phyloP scores from a whole-genome alignment of 2,329 filamentous ascomycete species.

The Emergomyces orientalis region DNA sequence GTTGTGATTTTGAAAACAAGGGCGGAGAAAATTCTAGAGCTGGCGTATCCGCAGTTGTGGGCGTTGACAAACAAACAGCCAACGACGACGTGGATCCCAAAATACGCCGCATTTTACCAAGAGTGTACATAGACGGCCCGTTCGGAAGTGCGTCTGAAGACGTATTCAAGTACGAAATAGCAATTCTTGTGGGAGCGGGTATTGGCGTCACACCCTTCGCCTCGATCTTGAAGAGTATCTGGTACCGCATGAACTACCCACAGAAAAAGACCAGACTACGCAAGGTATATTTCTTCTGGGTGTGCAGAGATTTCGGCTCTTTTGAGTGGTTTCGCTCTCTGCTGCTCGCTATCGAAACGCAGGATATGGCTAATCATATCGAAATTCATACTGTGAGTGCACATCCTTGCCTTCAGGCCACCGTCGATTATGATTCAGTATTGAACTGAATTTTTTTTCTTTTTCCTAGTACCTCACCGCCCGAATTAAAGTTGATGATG shows the following conservation, averaged over 20 bases:
- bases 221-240: slow-evolving; percentile 65
- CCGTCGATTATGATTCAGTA: background rate
- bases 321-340: slow-evolving; percentile 87
- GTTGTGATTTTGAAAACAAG: slow-evolving; percentile 61
- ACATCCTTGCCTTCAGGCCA: background rate
- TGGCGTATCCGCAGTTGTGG: slow-evolving; percentile 55
- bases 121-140: slow-evolving; percentile 74
- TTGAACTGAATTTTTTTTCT: background rate
- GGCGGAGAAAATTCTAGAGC: slow-evolving; percentile 23
- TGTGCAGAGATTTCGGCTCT: slow-evolving; percentile 76
- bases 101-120: slow-evolving; percentile 63
- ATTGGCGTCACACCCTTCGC: slow-evolving; percentile 46
- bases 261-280: slow-evolving; percentile 62
- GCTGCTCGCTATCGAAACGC: slow-evolving; percentile 73
- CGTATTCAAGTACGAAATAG: slow-evolving; percentile 56
- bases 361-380: slow-evolving; percentile 73
- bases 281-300: slow-evolving; percentile 92
- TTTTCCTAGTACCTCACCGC: slow-evolving; percentile 74
- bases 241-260: slow-evolving; percentile 86
- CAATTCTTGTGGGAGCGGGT: slow-evolving; percentile 43
- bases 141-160: slow-evolving; percentile 82
- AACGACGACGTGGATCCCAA: slow-evolving; percentile 54
- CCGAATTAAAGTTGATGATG: slow-evolving; percentile 76
- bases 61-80: slow-evolving; percentile 50
- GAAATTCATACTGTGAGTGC: slow-evolving; percentile 56